A percentile compares a stretch with the other conserved stretches of the same genome.
Conservation (phyloP, 139 green algal species). For the Tetraselmis chui region DNA sequence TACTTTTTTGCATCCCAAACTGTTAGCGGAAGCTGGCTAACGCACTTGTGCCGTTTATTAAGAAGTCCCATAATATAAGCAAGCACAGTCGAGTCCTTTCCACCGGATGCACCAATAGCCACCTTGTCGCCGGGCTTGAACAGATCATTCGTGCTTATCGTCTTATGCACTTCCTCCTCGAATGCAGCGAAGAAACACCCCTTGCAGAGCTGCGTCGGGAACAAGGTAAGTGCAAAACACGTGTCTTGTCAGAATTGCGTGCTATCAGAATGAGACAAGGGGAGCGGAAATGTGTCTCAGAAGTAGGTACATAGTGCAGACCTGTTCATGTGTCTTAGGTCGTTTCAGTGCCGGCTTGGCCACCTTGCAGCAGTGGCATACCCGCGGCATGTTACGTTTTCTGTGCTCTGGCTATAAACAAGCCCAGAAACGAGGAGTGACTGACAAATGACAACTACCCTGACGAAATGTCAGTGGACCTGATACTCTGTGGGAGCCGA, state of each 20-base stretch:
- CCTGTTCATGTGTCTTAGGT: slow-evolving; percentile 34
- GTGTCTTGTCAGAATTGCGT: not conserved
- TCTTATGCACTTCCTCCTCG: slow-evolving; percentile 90
- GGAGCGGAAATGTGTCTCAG: too few species aligned
- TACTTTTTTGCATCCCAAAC: not conserved
- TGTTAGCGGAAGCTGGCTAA: not conserved
- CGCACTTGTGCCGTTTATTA: slow-evolving; percentile 75
- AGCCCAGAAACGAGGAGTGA: too few species aligned
- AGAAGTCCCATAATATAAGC: slow-evolving; percentile 88
- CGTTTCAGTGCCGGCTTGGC: slow-evolving; percentile 25
- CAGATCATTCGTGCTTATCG: slow-evolving; percentile 65
- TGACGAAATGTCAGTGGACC: too few species aligned
- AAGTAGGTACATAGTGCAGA: too few species aligned
- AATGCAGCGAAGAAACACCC: slow-evolving; percentile 86
- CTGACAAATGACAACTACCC: too few species aligned
- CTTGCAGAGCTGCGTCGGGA: slow-evolving; percentile 64
- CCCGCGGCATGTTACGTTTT: not conserved
- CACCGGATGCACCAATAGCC: slow-evolving; percentile 82
- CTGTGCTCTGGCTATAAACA: too few species aligned
- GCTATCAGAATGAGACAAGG: not conserved
- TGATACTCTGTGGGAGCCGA: too few species aligned
- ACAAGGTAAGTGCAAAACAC: slow-evolving; percentile 9
- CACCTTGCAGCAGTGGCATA: slow-evolving; percentile 19
- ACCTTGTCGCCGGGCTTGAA: slow-evolving; percentile 83
- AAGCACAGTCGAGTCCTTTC: slow-evolving; percentile 96